Base-by-base conservation (phyloP, 768 basidiomycete genomes). In the Termitomyces sp. region DNA sequence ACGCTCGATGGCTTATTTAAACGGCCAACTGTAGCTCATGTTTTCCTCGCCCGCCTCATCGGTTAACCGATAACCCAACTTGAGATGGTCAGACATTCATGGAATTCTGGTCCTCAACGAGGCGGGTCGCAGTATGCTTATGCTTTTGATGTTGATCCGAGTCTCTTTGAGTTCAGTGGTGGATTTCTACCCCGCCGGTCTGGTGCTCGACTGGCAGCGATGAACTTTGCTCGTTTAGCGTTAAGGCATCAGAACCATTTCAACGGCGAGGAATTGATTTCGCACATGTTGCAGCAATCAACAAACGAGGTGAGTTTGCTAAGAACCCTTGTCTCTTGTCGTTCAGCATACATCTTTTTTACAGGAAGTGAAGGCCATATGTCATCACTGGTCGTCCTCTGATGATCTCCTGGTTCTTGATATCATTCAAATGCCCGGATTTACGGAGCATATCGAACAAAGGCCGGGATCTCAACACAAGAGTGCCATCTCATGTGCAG, bases 191-290 rank as follows among this genome's bases (percentile, higher is more conserved):
- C 51, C 35, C 58, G 32, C 22, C 51, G 40, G 7, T 32, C 49
- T 35, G 40, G 16, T 53, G n/a, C 24, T n/a, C 58, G 50, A 42
- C 22, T 59, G 16, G 50, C 22, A 13, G 42, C 58, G 2, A 44
- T 24, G 50, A 59, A 59, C 9, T 59, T 59, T 45, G 58, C 42
- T 45, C 51, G 42, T 4, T 22, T 59, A 38, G 58, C 51, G 7
- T 38, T 59, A 15, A 52, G 20, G 13, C 45, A 15, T 39, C 57
- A 58, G 36, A 16, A 36, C 7, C 11, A 20, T 18, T 18, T 24
- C 36, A 12, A 12, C 1, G 50, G 58, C 4, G 51, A 45, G 42
- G 51, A 53, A 15, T 24, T 59, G 28, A 52, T 53, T 53, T 32
- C n/a, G 39, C 33, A 52, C 42, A 59, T 59, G 58, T 13, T 36